These are phyloP conservation scores for Panus rudis DNA, from an alignment of 768 basidiomycete species.

Conservation along the genomic window DNA sequence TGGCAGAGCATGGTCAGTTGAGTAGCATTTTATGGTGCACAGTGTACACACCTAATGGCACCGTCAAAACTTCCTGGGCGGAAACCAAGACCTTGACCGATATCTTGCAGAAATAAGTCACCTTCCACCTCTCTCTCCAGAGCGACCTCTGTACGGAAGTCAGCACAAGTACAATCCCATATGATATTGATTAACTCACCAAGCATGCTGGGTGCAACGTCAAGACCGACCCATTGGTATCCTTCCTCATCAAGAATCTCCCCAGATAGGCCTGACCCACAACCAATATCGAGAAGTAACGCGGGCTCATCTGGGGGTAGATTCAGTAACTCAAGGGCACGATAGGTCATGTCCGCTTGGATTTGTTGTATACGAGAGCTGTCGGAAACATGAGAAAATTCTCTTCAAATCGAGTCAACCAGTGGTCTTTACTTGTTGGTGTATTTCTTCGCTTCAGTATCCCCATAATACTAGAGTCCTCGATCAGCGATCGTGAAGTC, in stretches of 20 bases:
- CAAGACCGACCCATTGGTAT: constrained; percentile 88
- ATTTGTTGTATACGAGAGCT: constrained; percentile 96
- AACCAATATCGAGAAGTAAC: constrained; percentile 91
- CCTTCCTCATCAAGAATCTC: constrained; percentile 96
- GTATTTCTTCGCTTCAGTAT: constrained; percentile 92
- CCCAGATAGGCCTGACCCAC: constrained; percentile 93
- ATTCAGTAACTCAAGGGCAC: constrained; percentile 86
- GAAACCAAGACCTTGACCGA: constrained; percentile 97
- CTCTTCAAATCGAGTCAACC: neutral
- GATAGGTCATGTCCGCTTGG: constrained; percentile 95
- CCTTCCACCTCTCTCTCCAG: constrained; percentile 93
- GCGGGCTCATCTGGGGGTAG: constrained; percentile 75
- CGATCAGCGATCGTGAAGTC: neutral
- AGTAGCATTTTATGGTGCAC: neutral
- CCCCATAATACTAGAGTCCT: constrained; percentile 85
- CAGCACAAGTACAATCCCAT: neutral
- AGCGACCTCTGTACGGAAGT: constrained; percentile 67
- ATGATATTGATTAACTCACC: constrained; percentile 40
- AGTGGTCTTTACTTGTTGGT: constrained; percentile 67
- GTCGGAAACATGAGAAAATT: constrained; percentile 6
- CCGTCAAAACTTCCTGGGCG: constrained; percentile 97
- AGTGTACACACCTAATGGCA: constrained; percentile 71
- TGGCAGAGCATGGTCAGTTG: constrained; percentile 25
- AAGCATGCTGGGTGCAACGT: constrained; percentile 95
- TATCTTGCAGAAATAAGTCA: constrained; percentile 94